Evolutionary conservation across 495 filamentous ascomycete species (phyloP).

Genomic region (Penicillium parvum): DNA sequence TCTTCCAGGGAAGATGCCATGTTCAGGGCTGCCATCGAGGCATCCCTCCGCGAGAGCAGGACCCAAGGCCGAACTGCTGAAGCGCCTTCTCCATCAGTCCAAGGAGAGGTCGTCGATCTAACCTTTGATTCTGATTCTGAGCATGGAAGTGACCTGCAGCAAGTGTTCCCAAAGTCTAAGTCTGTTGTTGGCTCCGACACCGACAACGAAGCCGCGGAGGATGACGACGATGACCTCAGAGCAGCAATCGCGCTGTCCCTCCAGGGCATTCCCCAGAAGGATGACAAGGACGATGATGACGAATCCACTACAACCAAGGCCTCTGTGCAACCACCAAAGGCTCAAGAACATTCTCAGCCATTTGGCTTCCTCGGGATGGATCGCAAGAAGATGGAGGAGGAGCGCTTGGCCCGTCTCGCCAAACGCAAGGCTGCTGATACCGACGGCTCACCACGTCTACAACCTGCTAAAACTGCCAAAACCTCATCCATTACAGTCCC

Average conservation of each 20-base stretch:
- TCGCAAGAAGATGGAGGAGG: slow-evolving; percentile 81
- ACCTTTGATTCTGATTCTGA: slow-evolving; percentile 33
- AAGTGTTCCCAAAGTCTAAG: slow-evolving; percentile 31
- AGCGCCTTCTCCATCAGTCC: not conserved
- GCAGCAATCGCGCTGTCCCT: slow-evolving; percentile 53
- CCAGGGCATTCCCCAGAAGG: not conserved
- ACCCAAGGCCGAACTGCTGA: not conserved
- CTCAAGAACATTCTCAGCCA: not conserved
- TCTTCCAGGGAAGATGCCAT: not conserved
- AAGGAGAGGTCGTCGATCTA: slow-evolving; percentile 31
- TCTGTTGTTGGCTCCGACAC: slow-evolving; percentile 35
- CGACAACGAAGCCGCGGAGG: slow-evolving; percentile 16
- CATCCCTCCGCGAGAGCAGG: not conserved
- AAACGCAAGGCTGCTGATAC: slow-evolving; percentile 43
- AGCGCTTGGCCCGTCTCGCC: slow-evolving; percentile 64
- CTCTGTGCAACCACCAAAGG: not conserved
- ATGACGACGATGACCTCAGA: slow-evolving; percentile 44
- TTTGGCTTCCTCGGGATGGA: slow-evolving; percentile 53
- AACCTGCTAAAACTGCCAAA: slow-evolving; percentile 4
- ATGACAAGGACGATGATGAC: not conserved
- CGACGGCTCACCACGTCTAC: not conserved
- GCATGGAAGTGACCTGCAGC: slow-evolving; percentile 26
- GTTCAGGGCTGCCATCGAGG: not conserved
- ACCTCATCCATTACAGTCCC: too few relatives aligned
- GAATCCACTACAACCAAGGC: not conserved